Base-by-base conservation (phyloP, 1,284 basidiomycete species). In the Boletus smithii region DNA sequence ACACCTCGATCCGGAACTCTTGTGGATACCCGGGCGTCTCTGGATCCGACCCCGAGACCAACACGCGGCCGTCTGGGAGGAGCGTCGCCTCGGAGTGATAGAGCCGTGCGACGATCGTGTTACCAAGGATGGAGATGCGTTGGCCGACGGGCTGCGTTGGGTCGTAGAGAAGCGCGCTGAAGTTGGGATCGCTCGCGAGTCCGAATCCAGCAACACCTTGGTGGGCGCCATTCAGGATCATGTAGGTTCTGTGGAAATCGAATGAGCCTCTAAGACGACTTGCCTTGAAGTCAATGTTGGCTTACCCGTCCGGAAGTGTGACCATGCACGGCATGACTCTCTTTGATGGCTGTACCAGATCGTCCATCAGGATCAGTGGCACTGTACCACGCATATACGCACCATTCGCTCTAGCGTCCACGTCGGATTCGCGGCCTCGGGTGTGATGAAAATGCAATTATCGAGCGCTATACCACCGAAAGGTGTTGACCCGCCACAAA, bases 61-160 rank as follows among this genome's bases (percentile, higher is more conserved):
- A 71, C 17, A 90, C 75, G 9, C 82, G 77, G 10, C 83, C 86
- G 54, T 87, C 83, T 4, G 79, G 78, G 27, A 87, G 73, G 8
- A 88, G 73, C 16, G 72, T 74, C 45, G 83, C 81, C 61, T 88
- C 86, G 0, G 84, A 87, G 61, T 94, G 91, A 58, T 94, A 94
- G 60, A 94, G 60, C 17, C 91, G 81, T 10, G 89, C 81, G 32
- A 91, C 83, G 47, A 81, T 85, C 13, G 87, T 90, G n/a, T 64
- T 75, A 63, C 75, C 70, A 53, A 84, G 72, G 69, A 86, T 76
- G 50, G 86, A 81, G 55, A 83, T 72, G 50, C 88, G 80, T 43
- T 79, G 75, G n/a, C 74, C 71, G 26, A 80, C 53, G 1, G 86
- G 74, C 45, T 74, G 67, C 0, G 74, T 62, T 0, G 87, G 87